Base-by-base conservation (phyloP, 225 moss, liverwort and hornwort species). In the Polytrichum commune region DNA sequence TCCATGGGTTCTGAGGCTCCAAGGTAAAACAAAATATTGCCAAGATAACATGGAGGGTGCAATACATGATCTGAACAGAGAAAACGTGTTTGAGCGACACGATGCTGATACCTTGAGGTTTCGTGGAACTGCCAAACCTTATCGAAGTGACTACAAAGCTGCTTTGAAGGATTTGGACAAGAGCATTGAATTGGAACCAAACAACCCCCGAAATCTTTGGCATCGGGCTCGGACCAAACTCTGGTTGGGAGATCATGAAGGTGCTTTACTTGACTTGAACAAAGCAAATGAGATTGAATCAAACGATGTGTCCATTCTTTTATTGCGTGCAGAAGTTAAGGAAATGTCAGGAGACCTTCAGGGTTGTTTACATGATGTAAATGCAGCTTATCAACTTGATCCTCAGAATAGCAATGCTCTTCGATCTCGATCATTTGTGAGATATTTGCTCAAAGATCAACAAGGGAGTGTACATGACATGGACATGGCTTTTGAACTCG, bases 111-210 rank as follows among this genome's bases (percentile, higher is more conserved):
- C 24, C 16, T 63, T 63, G 0, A 18, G 25, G 27, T 28, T 22
- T 25, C 25, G 63, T 28, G 63, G 63, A 5, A 16, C 28, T 29
- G 63, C 27, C 63, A 63, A 63, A 63, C n/a, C 1, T 16, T 16
- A 16, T 23, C 8, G 8, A 2, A 63, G 27, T 0, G 63, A 63
- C 16, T 63, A 63, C 16, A 16, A 22, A 63, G 63, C 8, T 28
- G 9, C 63, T 22, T 63, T 63, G 63, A 16, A 63, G 27, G 63
- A 63, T 29, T 27, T 63, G 27, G 63, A 63, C 63, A 63, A 63
- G 25, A 63, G 63, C 27, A 63, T 10, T 27, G 27, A 63, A 29
- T 4, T 63, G 0, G 26, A 28, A 63, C 27, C 27, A 29, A 28
- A 29, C 10, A 63, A 26, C 27, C 5, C 27, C 5, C 27, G 16